phyloP scores from a whole-genome alignment of 192 early-diverging fungal genomes.

The Diversispora epigaea region DNA sequence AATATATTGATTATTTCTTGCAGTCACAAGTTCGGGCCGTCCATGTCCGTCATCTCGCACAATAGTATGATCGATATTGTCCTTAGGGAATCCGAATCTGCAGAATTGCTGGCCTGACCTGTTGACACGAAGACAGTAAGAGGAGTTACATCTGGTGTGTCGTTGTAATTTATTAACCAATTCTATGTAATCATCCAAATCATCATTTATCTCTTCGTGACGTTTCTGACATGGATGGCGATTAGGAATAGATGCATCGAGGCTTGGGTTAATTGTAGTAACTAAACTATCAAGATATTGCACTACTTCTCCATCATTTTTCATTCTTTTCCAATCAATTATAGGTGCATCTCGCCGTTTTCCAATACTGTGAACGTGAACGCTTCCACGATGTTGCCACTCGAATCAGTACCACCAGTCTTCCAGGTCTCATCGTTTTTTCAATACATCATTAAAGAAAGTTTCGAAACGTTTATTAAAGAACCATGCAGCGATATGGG shows the following conservation, averaged over 20 bases:
- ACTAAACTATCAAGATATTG: conserved; percentile 14
- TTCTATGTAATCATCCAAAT: not conserved
- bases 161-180: too few species aligned
- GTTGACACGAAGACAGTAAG: not conserved
- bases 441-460: too few species aligned
- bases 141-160: not conserved
- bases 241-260: conserved; percentile 16
- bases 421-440: too few species aligned
- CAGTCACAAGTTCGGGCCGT: not conserved
- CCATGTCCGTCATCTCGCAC: conserved; percentile 2
- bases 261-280: not conserved
- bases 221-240: not conserved
- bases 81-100: not conserved
- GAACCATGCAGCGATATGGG: too few species aligned
- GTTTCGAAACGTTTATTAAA: too few species aligned
- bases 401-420: too few species aligned
- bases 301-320: not conserved
- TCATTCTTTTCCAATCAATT: too few species aligned
- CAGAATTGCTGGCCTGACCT: not conserved
- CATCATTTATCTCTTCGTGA: not conserved
- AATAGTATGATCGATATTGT: not conserved
- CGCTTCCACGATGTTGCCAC: too few species aligned
- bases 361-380: too few species aligned
- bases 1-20: conserved; percentile 5
- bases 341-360: too few species aligned